Evolutionary conservation across 306 rosid species (phyloP).

Genomic region (Castanospermum australe): DNA sequence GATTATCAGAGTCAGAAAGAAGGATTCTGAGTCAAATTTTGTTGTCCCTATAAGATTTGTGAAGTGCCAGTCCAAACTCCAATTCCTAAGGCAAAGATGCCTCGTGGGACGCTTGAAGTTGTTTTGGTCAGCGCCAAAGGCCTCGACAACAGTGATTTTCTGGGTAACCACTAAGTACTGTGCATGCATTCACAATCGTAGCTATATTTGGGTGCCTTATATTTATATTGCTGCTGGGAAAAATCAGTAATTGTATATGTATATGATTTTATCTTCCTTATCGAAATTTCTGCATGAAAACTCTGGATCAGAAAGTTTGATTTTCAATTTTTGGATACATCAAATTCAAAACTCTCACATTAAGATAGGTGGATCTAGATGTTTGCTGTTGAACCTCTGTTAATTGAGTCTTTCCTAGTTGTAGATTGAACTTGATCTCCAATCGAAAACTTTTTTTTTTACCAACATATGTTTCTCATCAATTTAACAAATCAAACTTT

Average conservation of each 20-base stretch:
- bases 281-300: background rate
- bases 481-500: too few relatives aligned
- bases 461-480: too few relatives aligned
- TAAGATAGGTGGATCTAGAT: background rate
- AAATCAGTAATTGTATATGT: background rate
- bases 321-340: background rate
- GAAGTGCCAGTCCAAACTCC: background rate
- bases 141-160: constrained; percentile 35
- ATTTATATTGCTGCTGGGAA: background rate
- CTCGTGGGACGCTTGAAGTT: constrained; percentile 56
- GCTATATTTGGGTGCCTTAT: too few relatives aligned
- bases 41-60: background rate
- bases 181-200: too few relatives aligned
- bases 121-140: constrained; percentile 49
- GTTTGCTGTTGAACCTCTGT: background rate
- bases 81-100: constrained; percentile 35
- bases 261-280: constrained; percentile 3
- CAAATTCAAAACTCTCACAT: background rate
- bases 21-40: background rate
- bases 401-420: background rate
- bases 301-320: background rate
- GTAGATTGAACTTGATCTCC: background rate
- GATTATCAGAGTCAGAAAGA: background rate
- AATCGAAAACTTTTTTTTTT: too few relatives aligned
- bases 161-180: constrained; percentile 40